Base-by-base conservation (phyloP, 1,139 yeast species). In the Hansenula anomala region DNA sequence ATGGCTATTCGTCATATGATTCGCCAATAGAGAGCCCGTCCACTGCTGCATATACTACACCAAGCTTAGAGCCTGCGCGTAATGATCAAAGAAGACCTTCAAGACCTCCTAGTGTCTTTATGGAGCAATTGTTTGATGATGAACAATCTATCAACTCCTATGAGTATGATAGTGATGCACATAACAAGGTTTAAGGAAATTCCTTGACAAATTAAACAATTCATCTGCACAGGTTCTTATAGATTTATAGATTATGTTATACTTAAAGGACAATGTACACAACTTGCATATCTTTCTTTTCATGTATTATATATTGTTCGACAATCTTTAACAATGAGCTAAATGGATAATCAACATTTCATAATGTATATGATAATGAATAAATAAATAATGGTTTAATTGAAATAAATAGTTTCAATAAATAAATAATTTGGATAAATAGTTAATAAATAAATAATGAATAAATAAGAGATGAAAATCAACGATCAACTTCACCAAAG, bases 401-500 rank as follows among this genome's bases (percentile, higher is more conserved):
- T 12, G 17, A n/a, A 14, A 40, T 33, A 23, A 23, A 23, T 23
- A 23, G 25, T 8, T 8, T 10, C 13, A 46, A 44, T 43, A 40
- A 27, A 32, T 39, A 41, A 36, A 34, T 39, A 38, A 17, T 16
- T n/a, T n/a, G 8, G 7, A 28, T 28, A 15, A 17, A 24, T 11
- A 37, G 36, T 29, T 22, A 31, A 40, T 33, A 34, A 31, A 20
- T 30, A 33, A 23, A 25, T 7, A 36, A 38, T 16, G 10, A 42
- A 40, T 36, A 42, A 43, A 41, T 40, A 43, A 20, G 25, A 33
- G 37, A 25, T 14, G 29, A 33, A 35, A 33, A 37, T 63, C 69
- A 87, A 69, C 95, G 89, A 70, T 87, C 95, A 53, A 87, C 95
- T 66, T 87, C 96, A 58, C 95, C 95, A 63, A 87, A 87, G 63